Conservation (phyloP, 2,329 filamentous ascomycete species). For the Trichophyton rubrum region DNA sequence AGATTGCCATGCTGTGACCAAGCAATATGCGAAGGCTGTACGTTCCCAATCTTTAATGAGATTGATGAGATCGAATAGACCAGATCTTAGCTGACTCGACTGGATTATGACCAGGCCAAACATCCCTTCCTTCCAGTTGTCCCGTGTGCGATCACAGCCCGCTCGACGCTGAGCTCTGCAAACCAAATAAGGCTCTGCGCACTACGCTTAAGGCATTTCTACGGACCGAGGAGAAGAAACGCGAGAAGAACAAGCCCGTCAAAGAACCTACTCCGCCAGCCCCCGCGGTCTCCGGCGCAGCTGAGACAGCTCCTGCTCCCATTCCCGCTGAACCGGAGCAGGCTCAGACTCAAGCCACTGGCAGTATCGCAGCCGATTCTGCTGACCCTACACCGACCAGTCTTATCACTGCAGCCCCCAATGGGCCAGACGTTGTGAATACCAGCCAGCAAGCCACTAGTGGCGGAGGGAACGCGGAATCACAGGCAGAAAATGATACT, state of each 20-base stretch:
- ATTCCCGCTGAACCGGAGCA: background rate
- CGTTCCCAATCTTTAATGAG: slow-evolving; percentile 22
- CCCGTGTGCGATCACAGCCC: slow-evolving; percentile 90
- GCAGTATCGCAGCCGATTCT: background rate
- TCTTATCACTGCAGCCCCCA: background rate
- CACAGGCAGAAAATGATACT: background rate
- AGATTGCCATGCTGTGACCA: slow-evolving; percentile 91
- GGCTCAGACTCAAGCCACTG: background rate
- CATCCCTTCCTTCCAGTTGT: slow-evolving; percentile 63
- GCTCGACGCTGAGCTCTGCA: slow-evolving; percentile 73
- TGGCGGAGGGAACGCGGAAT: background rate
- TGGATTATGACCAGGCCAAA: slow-evolving; percentile 47
- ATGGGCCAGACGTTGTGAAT: background rate
- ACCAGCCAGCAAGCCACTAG: background rate
- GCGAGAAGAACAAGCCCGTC: slow-evolving; percentile 48
- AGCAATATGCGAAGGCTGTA: slow-evolving; percentile 83
- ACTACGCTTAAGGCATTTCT: slow-evolving; percentile 87
- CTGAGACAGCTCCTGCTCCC: background rate
- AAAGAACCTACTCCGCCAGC: slow-evolving; percentile 24
- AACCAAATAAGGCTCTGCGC: slow-evolving; percentile 77
- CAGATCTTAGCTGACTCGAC: slow-evolving; percentile 11
- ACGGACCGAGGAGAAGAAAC: slow-evolving; percentile 81
- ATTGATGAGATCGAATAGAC: background rate
- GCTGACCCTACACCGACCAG: background rate
- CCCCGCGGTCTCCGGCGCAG: background rate